Percentiles rank a stretch among this genome's conserved stretches.
These are phyloP conservation scores for Phenoliferia sp. DNA, from an alignment of 1,284 basidiomycete genomes.

Conservation along the genomic window DNA sequence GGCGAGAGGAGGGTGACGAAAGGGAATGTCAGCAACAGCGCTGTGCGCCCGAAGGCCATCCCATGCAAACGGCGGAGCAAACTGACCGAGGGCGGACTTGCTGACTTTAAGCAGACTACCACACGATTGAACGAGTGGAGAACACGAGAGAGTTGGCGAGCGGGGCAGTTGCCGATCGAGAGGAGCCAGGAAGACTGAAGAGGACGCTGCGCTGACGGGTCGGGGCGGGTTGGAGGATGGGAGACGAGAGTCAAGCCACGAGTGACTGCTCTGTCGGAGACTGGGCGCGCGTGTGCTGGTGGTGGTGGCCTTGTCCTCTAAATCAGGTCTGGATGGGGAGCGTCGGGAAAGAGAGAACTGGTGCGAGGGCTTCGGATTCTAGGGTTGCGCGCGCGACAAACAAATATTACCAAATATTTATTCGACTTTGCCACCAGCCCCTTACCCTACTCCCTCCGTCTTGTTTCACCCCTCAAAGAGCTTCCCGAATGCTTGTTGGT, in stretches of 20 bases:
- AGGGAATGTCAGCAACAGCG: neutral
- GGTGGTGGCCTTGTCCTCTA: neutral
- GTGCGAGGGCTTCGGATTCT: too few relatives aligned
- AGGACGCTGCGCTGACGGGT: neutral
- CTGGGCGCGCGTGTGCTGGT: neutral
- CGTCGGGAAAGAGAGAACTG: too few relatives aligned
- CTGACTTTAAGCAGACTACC: too few relatives aligned
- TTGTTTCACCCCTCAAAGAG: too few relatives aligned
- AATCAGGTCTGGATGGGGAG: too few relatives aligned
- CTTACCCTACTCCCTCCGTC: too few relatives aligned
- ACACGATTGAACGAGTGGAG: neutral
- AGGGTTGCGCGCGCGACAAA: too few relatives aligned
- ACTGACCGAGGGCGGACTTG: neutral
- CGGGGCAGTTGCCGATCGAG: neutral
- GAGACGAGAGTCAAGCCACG: neutral
- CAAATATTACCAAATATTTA: too few relatives aligned
- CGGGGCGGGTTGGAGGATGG: neutral
- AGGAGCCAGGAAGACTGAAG: neutral
- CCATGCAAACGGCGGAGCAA: neutral
- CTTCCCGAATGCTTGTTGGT: too few relatives aligned
- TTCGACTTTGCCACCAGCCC: too few relatives aligned
- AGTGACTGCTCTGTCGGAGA: neutral
- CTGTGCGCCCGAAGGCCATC: neutral
- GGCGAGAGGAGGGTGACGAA: neutral
- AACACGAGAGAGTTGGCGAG: neutral